Evolutionary conservation across 495 filamentous ascomycete species (phyloP), one percentile per base, ranked within the genome.

Genomic region (Aspergillus wentii): DNA sequence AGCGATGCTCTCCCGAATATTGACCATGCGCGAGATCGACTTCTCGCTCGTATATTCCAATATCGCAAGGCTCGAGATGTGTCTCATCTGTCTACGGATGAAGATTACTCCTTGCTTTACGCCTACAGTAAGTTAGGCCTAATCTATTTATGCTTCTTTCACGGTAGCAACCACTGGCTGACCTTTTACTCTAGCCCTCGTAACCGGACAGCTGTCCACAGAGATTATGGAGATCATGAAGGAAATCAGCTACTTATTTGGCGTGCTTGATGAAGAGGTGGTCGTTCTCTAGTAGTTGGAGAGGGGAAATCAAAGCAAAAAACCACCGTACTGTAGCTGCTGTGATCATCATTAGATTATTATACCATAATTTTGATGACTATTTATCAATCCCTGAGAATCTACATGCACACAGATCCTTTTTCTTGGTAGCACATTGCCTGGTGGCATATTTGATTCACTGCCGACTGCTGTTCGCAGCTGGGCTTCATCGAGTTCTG

Each of bases 1-100:
- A 94, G 83, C 17, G 87, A 94, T 48, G 83, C 82, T 16, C 62
- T 97, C 9, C 92, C 92, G 4, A 91, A 79, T 43, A 83, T 89
- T 17, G 75, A 83, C 16, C 78, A 88, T 56, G 78, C 80, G 16
- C 68, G 92, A 19, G 91, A 97, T 52, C 69, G 87, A 38, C 60
- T 97, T 28, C 70, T 98, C n/a, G 86, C 87, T 8, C 91, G 88
- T 61, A 82, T 95, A 25, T 94, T 88, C 44, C 78, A 79, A 46
- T 96, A 89, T 59, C 69, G 90, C 19, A 82, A 82, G 51, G 75
- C 81, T 37, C 75, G 74, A n/a, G 71, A 72, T n/a, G 68, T 51
- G 4, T 58, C 61, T 16, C 64, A 69, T 14, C 57, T 65, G 19
- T 69, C 75, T 3, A 76, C 66, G 1, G 82, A 86, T 42, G 78